Conservation (phyloP, 2,329 filamentous ascomycete species). For the Bisporella sp. region DNA sequence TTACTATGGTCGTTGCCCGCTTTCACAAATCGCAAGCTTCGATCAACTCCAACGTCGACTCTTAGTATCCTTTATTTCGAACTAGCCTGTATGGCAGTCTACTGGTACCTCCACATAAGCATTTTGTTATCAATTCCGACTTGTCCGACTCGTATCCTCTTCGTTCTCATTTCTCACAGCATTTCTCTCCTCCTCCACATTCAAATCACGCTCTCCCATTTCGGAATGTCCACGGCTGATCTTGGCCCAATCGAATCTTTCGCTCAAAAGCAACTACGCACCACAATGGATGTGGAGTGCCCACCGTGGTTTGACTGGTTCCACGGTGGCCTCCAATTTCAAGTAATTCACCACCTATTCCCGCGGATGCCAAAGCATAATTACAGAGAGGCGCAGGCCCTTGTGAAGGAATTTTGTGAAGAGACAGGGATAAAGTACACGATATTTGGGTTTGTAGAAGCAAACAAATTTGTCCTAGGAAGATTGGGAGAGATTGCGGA, state of each 20-base stretch:
- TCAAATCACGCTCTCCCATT: constrained; percentile 67
- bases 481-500: constrained; percentile 50
- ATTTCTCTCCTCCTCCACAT: constrained; percentile 63
- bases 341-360: constrained; percentile 64
- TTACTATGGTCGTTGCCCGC: constrained; percentile 34
- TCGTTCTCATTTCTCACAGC: constrained; percentile 57
- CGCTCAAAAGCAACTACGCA: constrained; percentile 61
- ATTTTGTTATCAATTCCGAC: constrained; percentile 53
- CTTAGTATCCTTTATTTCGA: constrained; percentile 47
- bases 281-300: constrained; percentile 69
- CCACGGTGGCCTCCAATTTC: constrained; percentile 67
- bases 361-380: constrained; percentile 64
- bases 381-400: constrained; percentile 49
- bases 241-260: constrained; percentile 60
- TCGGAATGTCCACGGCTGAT: constrained; percentile 63
- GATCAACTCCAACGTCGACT: constrained; percentile 28
- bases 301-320: constrained; percentile 66
- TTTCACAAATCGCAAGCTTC: constrained; percentile 55
- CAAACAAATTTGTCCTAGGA: constrained; percentile 51
- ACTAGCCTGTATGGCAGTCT: constrained; percentile 53
- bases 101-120: constrained; percentile 65
- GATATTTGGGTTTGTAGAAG: constrained; percentile 53
- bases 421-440: constrained; percentile 58
- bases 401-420: constrained; percentile 57
- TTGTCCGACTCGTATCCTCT: constrained; percentile 49